These are phyloP conservation scores for Limnanthes douglasii DNA, from an alignment of 345 rosid genomes.

Conservation along the genomic window DNA sequence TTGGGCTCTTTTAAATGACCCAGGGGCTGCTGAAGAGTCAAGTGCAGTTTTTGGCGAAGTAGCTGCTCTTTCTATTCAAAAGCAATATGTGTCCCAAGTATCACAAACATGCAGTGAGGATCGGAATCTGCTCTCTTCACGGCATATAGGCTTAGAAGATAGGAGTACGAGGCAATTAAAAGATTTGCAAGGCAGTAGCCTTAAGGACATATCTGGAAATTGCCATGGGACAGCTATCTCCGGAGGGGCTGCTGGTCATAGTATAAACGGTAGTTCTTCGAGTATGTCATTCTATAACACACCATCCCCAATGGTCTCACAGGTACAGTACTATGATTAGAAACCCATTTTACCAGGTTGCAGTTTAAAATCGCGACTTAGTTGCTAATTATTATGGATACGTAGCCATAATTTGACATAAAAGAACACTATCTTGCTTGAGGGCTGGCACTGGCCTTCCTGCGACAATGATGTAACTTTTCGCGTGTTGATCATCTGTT, in stretches of 20 bases:
- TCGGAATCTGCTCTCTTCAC: constrained; percentile 24
- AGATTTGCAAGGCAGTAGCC: constrained; percentile 49
- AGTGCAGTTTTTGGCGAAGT: constrained; percentile 74
- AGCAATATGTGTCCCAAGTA: constrained; percentile 46
- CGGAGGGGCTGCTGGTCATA: constrained; percentile 37
- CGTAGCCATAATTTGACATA: too few species aligned
- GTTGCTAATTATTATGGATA: neutral
- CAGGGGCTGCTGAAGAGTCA: constrained; percentile 94
- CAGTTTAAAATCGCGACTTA: neutral
- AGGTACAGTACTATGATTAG: constrained; percentile 28
- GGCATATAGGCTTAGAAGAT: constrained; percentile 38
- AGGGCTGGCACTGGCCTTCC: too few species aligned
- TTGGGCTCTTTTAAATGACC: constrained; percentile 1
- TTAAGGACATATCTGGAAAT: constrained; percentile 58
- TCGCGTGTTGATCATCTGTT: too few species aligned
- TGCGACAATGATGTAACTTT: too few species aligned
- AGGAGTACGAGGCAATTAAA: constrained; percentile 55
- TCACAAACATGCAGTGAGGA: constrained; percentile 41
- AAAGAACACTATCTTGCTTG: too few species aligned
- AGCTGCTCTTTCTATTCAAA: constrained; percentile 76
- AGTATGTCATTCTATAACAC: constrained; percentile 66
- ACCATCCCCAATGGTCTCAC: constrained; percentile 76
- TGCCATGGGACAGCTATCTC: constrained; percentile 24
- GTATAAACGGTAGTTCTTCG: constrained; percentile 50
- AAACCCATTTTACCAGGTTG: neutral